phyloP scores from a whole-genome alignment of 768 basidiomycete genomes.

The Lactarius quietus region DNA sequence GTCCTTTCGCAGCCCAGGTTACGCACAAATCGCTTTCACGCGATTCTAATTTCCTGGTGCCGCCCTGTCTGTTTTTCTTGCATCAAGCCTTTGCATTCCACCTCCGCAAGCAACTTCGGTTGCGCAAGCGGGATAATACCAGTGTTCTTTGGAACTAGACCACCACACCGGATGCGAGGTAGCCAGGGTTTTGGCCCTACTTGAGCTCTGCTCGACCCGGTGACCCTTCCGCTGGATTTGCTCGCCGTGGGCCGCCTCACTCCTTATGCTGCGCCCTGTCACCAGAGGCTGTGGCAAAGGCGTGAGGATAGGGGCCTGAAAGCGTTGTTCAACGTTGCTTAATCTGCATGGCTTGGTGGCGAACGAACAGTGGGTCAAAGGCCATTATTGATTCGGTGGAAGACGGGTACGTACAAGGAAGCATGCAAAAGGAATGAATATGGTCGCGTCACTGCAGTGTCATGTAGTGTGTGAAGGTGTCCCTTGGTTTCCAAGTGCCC shows the following conservation, averaged over 20 bases:
- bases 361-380: constrained; percentile 12
- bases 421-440: constrained; percentile 8
- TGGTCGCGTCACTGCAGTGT: constrained; percentile 12
- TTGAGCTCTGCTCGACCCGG: constrained; percentile 25
- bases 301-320: constrained; percentile 17
- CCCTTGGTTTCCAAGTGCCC: constrained; percentile 7
- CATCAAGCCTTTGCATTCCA: constrained; percentile 4
- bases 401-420: constrained; percentile 19
- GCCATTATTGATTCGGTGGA: constrained; percentile 7
- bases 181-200: constrained; percentile 16
- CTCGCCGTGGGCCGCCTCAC: constrained; percentile 21
- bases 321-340: constrained; percentile 24
- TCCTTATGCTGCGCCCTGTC: constrained; percentile 13
- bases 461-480: constrained; percentile 13
- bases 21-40: constrained; percentile 7
- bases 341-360: constrained; percentile 22
- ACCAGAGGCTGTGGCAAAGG: constrained; percentile 10
- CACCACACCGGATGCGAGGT: constrained; percentile 19
- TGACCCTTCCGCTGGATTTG: constrained; percentile 23
- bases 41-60: constrained; percentile 13
- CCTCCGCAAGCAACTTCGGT: not conserved
- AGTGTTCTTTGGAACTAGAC: constrained; percentile 20
- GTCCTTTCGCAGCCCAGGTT: constrained; percentile 2
- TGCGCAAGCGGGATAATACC: constrained; percentile 1
- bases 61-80: constrained; percentile 12